Evolutionary conservation across 495 filamentous ascomycete genomes (phyloP), one percentile per base, ranked within the genome.

Genomic region (Neurospora tetrasperma): DNA sequence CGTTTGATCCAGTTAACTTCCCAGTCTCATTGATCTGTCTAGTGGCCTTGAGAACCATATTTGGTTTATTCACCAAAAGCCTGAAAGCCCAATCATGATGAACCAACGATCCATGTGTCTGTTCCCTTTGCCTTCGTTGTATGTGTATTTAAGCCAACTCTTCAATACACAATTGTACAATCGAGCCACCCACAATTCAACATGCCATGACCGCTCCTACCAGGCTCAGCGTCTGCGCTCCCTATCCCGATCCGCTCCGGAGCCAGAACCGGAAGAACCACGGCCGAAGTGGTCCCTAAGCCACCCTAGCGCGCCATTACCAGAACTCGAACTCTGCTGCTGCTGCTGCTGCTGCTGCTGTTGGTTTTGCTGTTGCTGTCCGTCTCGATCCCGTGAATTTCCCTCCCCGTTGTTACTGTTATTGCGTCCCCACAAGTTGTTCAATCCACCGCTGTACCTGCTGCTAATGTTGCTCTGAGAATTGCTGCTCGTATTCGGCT

Each of bases 251-350:
- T 76, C 73, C 39, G 71, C 70, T 35, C 44, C 70, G 12, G 62
- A 41, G 12, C 43, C 31, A 69, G 31, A 43, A 42, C 35, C 71
- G 46, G 27, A 75, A n/a, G 27, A 75, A 16, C 72, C 42, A 31
- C 76, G 44, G n/a, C 66, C 68, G 23, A 79, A 73, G 69, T 79
- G 76, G 12, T 77, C 72, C 69, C 78, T 73, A 18, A 78, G 46
- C 78, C 78, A 79, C 11, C 68, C 73, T 5, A 78, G 38, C 62
- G 76, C 40, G 27, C 43, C 31, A 23, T 71, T 71, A 42, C 68
- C n/a, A 70, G 39, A 39, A 68, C 54, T 23, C 66, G 42, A 12
- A 14, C 31, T n/a, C 41, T 73, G 23, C 62, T 70, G 44, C 35
- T 41, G 71, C 0, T 41, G 71, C 0, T 31, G 16, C 23, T 72